Evolutionary conservation across 345 rosid species (phyloP).

Genomic region (Psidium friedrichsthalianum): DNA sequence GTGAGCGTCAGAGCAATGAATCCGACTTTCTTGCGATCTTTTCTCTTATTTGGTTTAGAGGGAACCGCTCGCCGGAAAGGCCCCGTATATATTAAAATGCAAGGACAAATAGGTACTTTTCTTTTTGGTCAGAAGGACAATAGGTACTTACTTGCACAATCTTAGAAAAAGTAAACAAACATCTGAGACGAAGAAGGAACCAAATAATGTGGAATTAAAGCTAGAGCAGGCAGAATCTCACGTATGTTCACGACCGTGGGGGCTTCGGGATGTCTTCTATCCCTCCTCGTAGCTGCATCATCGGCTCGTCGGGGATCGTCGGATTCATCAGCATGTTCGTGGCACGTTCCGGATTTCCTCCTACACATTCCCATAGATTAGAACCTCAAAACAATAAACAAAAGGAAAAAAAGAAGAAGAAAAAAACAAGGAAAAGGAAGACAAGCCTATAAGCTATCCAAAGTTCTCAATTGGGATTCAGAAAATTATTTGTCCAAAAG

Average conservation of each 20-base stretch:
- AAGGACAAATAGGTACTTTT: background rate
- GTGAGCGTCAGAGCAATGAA: background rate
- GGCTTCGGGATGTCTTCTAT: conserved; percentile 58
- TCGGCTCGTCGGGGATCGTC: conserved; percentile 36
- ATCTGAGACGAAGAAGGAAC: background rate
- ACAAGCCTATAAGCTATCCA: background rate
- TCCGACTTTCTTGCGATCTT: background rate
- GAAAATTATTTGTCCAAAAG: background rate
- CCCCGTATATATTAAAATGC: background rate
- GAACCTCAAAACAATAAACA: background rate
- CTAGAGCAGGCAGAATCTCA: conserved; percentile 3
- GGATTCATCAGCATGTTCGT: conserved; percentile 60
- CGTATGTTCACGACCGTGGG: conserved; percentile 59
- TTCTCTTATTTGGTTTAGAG: background rate
- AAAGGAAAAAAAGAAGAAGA: no score
- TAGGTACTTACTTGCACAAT: background rate
- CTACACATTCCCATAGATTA: conserved; percentile 16
- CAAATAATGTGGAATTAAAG: background rate
- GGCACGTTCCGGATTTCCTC: conserved; percentile 76
- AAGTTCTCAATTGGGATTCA: background rate
- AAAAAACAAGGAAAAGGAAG: background rate
- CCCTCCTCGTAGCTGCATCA: conserved; percentile 46
- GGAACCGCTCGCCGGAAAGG: background rate
- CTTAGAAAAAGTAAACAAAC: background rate
- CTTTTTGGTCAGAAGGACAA: no score